A percentile compares a stretch with the other conserved stretches of the same genome.
phyloP scores from a whole-genome alignment of 208 protist species.

The Trypanosoma cruzi region DNA sequence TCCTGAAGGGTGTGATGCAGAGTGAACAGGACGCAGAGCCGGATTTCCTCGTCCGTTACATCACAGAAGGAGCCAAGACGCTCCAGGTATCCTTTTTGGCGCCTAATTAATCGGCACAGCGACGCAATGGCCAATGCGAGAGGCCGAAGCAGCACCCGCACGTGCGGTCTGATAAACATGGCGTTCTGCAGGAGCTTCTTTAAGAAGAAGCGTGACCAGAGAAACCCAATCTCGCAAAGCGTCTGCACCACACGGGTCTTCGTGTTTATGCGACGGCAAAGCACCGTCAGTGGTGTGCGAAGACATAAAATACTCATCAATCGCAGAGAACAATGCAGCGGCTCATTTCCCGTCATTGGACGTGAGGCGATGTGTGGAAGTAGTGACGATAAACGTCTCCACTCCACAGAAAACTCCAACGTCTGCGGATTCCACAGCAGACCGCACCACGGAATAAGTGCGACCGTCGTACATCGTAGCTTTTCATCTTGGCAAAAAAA shows the following conservation, averaged over 20 bases:
- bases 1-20: constrained; percentile 48
- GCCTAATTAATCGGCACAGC: constrained; percentile 35
- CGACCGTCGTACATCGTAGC: constrained; percentile 9
- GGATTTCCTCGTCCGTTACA: constrained; percentile 37
- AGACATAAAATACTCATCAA: constrained; percentile 45
- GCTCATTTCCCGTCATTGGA: constrained; percentile 24
- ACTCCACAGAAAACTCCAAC: constrained; percentile 66
- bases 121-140: constrained; percentile 30
- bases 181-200: constrained; percentile 28
- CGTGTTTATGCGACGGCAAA: constrained; percentile 60
- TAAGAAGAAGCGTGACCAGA: constrained; percentile 56
- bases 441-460: constrained; percentile 59
- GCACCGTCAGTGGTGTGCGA: constrained; percentile 44
- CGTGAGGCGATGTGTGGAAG: constrained; percentile 30
- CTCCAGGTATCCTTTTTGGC: constrained; percentile 28
- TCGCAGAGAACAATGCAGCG: constrained; percentile 26
- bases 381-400: constrained; percentile 41
- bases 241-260: constrained; percentile 59
- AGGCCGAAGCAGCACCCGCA: constrained; percentile 29
- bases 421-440: constrained; percentile 44
- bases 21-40: constrained; percentile 47
- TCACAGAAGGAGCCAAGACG: constrained; percentile 45
- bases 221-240: constrained; percentile 53
- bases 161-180: constrained; percentile 19
- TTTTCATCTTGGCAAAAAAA: constrained; percentile 46